Base-by-base conservation (phyloP, 305 asterid genomes). In the Fraxinus ornus region DNA sequence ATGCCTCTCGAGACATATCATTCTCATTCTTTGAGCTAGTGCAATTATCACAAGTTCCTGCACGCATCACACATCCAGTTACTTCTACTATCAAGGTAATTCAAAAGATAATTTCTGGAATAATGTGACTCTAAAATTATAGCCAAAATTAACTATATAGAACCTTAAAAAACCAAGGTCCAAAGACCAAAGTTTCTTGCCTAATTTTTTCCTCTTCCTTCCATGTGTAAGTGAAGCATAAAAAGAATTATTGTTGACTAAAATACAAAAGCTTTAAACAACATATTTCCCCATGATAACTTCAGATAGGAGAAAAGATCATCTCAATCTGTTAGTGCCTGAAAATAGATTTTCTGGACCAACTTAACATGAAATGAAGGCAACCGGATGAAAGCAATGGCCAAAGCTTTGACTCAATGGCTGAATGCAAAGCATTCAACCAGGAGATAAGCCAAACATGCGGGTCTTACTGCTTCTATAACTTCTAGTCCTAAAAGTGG, bases 11-110 rank as follows among this genome's bases (percentile, higher is more conserved):
- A 39, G 99, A 92, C 93, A 92, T 80, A 82, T 95, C 97, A 79
- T 83, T 88, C 89, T 94, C 93, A 86, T 89, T 86, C 88, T 79
- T 90, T 79, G 93, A 83, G 90, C 80, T 90, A 36, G 98, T 94
- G 91, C 99, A 95, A 90, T 93, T 95, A 89, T 95, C 99, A 75
- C 98, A 95, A 80, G 92, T 90, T 79, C 97, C 98, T 95, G 90
- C 89, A 91, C 52, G 74, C 74, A 85, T 78, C 79, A 85, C 78
- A 44, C 7, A 84, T 73, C 68, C 24, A 44, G 81, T 68, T 62
- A 78, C 52, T 72, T 17, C 75, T 41, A 75, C 64, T 81, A 68
- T 76, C 35, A 52, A 41, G 32, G 39, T 75, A 85, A 76, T 47
- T 72, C 60, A 79, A 22, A 62, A 44, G 79, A 77, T 55, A 21